Evolutionary conservation across 1,284 basidiomycete species (phyloP), one percentile per base, ranked within the genome.

Genomic region (Apiotrichum montevideense): DNA sequence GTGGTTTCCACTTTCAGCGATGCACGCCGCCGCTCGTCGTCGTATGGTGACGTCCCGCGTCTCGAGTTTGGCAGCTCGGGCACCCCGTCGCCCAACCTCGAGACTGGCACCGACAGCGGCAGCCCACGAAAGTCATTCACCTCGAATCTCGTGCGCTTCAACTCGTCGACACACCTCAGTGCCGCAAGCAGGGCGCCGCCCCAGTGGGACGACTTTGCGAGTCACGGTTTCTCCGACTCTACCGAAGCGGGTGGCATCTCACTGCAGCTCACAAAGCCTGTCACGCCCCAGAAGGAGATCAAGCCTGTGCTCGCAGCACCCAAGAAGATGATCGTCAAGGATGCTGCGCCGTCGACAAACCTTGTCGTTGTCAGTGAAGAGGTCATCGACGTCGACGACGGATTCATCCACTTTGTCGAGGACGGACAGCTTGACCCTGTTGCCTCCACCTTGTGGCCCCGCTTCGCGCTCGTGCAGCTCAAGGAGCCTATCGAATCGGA

Each of bases 391-490:
- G 54, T 70, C 21, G 71, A 74, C 45, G 70, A 74, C 46, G 56
- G 60, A 2, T 74, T 74, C 61, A 57, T 70, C 15, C 44, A 63
- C 6, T 73, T 72, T 56, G 64, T 68, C 14, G 66, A 71, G 37
- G 71, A 74, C 48, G 69, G 59, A 32, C 68, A 66, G 46, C 56
- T 64, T 1, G 71, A 74, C 51, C 43, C 58, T 4, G 35, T 58
- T 1, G 59, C 59, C 3, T 58, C 58, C 0, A 15, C 46, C 1
- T 44, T 40, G 6, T 74, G 71, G 72, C 71, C 72, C 1, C 52
- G 62, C 13, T 72, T 71, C 55, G 57, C 66, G 3, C 61, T 72
- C 37, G 56, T 68, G 40, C 63, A 66, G 47, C 63, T 73, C n/a
- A 48, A 50, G 39, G 40, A 42, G 43, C 57, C 54, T n/a, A 50